Evolutionary conservation across 2,329 filamentous ascomycete genomes (phyloP).

Genomic region (Stachybotrys chlorohalonatus): DNA sequence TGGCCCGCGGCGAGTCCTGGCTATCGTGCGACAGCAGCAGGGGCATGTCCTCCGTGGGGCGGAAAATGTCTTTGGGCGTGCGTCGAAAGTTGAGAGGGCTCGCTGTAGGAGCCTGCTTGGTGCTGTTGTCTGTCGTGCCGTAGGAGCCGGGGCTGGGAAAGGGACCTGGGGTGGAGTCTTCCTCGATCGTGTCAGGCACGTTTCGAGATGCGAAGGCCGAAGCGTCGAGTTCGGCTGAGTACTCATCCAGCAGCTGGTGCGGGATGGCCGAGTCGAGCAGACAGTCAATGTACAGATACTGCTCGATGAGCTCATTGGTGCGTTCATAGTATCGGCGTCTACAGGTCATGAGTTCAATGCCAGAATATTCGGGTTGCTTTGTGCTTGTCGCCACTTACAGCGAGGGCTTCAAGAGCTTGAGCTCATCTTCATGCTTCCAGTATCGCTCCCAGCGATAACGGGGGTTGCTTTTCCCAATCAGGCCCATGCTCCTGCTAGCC

Average conservation of each 20-base stretch:
- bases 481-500: conserved; percentile 64
- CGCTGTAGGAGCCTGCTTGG: conserved; percentile 46
- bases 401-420: conserved; percentile 62
- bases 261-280: conserved; percentile 88
- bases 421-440: conserved; percentile 70
- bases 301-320: conserved; percentile 79
- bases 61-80: conserved; percentile 81
- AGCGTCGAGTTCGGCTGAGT: conserved; percentile 52
- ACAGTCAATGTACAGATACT: conserved; percentile 89
- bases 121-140: conserved; percentile 17
- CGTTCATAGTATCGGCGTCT: conserved; percentile 80
- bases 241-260: conserved; percentile 85
- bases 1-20: conserved; percentile 27
- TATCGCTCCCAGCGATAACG: conserved; percentile 81
- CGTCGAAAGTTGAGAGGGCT: conserved; percentile 25
- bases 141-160: conserved; percentile 16
- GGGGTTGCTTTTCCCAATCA: conserved; percentile 84
- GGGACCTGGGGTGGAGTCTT: conserved; percentile 42
- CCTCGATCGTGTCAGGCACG: conserved; percentile 67
- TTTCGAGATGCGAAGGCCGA: conserved; percentile 45
- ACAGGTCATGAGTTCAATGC: neutral
- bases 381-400: conserved; percentile 35
- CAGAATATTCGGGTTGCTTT: neutral
- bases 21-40: conserved; percentile 43
- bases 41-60: conserved; percentile 59